Percentiles rank a stretch among this genome's conserved stretches.
Evolutionary conservation across 345 rosid genomes (phyloP).

Genomic region (Gossypium sturtianum): DNA sequence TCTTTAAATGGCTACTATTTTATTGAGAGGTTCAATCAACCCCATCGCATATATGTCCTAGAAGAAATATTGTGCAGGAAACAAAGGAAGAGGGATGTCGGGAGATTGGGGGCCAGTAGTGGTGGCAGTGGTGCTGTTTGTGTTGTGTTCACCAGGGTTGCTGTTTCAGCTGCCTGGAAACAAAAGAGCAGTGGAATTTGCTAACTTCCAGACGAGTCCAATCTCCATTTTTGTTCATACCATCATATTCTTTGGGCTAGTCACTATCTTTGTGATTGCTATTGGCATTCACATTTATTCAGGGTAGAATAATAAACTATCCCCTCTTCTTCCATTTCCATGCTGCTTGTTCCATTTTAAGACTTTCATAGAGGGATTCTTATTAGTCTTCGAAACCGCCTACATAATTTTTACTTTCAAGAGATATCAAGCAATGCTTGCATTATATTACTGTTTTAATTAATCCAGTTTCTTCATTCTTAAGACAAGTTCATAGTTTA

Average conservation of each 20-base stretch:
- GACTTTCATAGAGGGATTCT: neutral
- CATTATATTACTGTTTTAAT: neutral
- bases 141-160: conserved; percentile 74
- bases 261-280: conserved; percentile 67
- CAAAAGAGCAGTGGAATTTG: conserved; percentile 52
- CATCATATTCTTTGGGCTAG: conserved; percentile 68
- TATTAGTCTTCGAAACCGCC: too few species aligned
- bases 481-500: neutral
- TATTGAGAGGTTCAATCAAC: neutral
- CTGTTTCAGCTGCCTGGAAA: conserved; percentile 70
- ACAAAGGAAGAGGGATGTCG: conserved; percentile 23
- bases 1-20: neutral
- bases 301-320: conserved; percentile 20
- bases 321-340: neutral
- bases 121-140: conserved; percentile 73
- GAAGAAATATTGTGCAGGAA: neutral
- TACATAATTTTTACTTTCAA: too few species aligned
- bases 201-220: conserved; percentile 85
- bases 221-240: conserved; percentile 75
- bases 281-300: conserved; percentile 72
- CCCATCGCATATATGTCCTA: neutral
- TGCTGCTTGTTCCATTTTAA: neutral
- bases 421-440: neutral
- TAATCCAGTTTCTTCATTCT: neutral
- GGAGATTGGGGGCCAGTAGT: conserved; percentile 96